A percentile compares a stretch with the other conserved stretches of the same genome.
phyloP scores from a whole-genome alignment of 768 basidiomycete species.

The Boletus pseudo-olivaceus region DNA sequence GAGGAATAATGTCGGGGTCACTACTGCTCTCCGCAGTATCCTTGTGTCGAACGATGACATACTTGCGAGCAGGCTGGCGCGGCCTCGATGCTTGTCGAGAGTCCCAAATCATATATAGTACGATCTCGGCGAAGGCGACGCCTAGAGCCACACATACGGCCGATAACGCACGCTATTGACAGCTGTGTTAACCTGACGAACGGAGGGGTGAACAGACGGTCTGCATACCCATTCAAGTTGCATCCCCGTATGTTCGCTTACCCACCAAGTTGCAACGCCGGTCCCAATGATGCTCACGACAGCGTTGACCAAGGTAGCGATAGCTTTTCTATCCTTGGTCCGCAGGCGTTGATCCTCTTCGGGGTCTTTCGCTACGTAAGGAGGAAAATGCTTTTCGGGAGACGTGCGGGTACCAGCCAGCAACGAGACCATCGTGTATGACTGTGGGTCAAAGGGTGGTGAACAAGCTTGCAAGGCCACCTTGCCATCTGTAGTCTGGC shows the following conservation, averaged over 20 bases:
- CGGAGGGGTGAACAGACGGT: not conserved
- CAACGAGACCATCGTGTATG: constrained; percentile 69
- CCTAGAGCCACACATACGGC: constrained; percentile 56
- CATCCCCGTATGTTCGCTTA: constrained; percentile 60
- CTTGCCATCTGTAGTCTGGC: constrained; percentile 50
- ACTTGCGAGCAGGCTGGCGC: constrained; percentile 6
- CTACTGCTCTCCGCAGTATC: constrained; percentile 4
- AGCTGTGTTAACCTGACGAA: constrained; percentile 2
- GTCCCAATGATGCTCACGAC: constrained; percentile 65
- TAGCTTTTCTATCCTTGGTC: constrained; percentile 57
- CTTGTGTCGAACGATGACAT: constrained; percentile 1
- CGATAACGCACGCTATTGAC: constrained; percentile 53
- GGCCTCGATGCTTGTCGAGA: constrained; percentile 37
- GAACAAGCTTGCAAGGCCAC: constrained; percentile 36
- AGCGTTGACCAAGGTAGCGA: constrained; percentile 69
- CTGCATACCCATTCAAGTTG: constrained; percentile 70
- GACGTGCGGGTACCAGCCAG: constrained; percentile 79
- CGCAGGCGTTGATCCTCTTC: constrained; percentile 45
- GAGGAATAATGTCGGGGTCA: constrained; percentile 2
- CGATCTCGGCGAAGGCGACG: constrained; percentile 68
- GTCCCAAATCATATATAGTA: constrained; percentile 73
- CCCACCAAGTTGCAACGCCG: constrained; percentile 72
- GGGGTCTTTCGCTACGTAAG: constrained; percentile 43
- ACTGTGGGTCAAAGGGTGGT: constrained; percentile 46
- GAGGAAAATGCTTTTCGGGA: constrained; percentile 66